A percentile compares a stretch with the other conserved stretches of the same genome.
Conservation (phyloP, 164 flowering plant genomes). For the Vitis rupestris region DNA sequence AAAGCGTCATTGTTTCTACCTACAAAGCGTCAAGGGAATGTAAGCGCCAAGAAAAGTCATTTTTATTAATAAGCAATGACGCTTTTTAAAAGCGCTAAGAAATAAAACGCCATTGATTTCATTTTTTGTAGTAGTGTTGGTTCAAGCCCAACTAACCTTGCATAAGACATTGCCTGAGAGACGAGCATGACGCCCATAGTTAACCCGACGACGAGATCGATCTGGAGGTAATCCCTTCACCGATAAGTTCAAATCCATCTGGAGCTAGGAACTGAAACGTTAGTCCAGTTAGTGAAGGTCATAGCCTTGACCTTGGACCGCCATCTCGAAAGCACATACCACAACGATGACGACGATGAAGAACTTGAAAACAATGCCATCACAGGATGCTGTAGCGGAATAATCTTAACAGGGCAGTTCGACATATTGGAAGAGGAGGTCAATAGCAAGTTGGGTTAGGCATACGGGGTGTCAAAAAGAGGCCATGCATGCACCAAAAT, state of each 20-base stretch:
- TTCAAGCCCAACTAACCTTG: no score
- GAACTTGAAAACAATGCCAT: constrained; percentile 18
- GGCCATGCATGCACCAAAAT: no score
- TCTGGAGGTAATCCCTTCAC: constrained; percentile 76
- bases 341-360: constrained; percentile 16
- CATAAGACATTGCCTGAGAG: constrained; percentile 57
- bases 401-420: constrained; percentile 47
- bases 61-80: no score
- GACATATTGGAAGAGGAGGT: constrained; percentile 18
- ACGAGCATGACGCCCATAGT: constrained; percentile 97
- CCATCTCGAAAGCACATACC: constrained; percentile 31
- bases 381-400: constrained; percentile 66
- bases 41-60: no score
- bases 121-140: no score
- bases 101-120: no score
- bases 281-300: constrained; percentile 65
- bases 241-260: constrained; percentile 84
- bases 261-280: constrained; percentile 61
- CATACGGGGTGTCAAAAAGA: no score
- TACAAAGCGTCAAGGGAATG: no score
- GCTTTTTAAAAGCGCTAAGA: no score
- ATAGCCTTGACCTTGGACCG: constrained; percentile 40
- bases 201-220: constrained; percentile 79
- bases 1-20: no score
- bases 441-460: background rate